Evolutionary conservation across 495 filamentous ascomycete genomes (phyloP).

Genomic region (Trichocladium uniseriatum): DNA sequence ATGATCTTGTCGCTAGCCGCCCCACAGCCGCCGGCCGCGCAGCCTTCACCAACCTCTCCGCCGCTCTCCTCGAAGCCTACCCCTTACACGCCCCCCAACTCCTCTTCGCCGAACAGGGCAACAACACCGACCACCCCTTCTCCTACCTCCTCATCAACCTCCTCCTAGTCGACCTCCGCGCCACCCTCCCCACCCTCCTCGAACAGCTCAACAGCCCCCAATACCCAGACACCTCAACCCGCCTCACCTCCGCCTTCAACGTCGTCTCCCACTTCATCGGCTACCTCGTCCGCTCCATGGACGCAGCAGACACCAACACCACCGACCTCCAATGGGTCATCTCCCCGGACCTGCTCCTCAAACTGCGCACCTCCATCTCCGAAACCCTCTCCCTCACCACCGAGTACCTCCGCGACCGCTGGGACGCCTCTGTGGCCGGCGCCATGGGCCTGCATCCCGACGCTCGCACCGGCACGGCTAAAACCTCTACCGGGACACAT

Average conservation of each 20-base stretch:
- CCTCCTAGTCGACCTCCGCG: slow-evolving; percentile 51
- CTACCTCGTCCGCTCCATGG: slow-evolving; percentile 42
- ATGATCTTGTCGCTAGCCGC: slow-evolving; percentile 34
- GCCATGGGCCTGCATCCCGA: slow-evolving; percentile 45
- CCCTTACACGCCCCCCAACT: slow-evolving; percentile 32
- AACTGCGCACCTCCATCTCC: slow-evolving; percentile 47
- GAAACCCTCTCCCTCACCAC: slow-evolving; percentile 50
- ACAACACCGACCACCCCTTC: slow-evolving; percentile 27
- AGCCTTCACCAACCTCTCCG: slow-evolving; percentile 41
- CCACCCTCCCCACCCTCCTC: slow-evolving; percentile 52
- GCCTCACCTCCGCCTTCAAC: slow-evolving; percentile 50
- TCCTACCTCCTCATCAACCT: slow-evolving; percentile 53
- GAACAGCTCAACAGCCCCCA: slow-evolving; percentile 39
- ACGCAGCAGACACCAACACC: slow-evolving; percentile 24
- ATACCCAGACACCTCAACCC: slow-evolving; percentile 40
- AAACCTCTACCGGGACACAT: slow-evolving; percentile 25
- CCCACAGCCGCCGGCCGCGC: slow-evolving; percentile 40
- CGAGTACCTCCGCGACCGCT: slow-evolving; percentile 57
- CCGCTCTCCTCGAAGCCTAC: slow-evolving; percentile 45
- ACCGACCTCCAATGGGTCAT: slow-evolving; percentile 25
- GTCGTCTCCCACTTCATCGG: slow-evolving; percentile 50
- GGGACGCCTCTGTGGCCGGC: slow-evolving; percentile 48
- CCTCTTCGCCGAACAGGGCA: slow-evolving; percentile 35
- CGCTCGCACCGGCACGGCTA: slow-evolving; percentile 25
- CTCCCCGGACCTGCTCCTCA: slow-evolving; percentile 47